A percentile compares a stretch with the other conserved stretches of the same genome.
Evolutionary conservation across 2,329 filamentous ascomycete genomes (phyloP).

Genomic region (Phialophora macrospora): DNA sequence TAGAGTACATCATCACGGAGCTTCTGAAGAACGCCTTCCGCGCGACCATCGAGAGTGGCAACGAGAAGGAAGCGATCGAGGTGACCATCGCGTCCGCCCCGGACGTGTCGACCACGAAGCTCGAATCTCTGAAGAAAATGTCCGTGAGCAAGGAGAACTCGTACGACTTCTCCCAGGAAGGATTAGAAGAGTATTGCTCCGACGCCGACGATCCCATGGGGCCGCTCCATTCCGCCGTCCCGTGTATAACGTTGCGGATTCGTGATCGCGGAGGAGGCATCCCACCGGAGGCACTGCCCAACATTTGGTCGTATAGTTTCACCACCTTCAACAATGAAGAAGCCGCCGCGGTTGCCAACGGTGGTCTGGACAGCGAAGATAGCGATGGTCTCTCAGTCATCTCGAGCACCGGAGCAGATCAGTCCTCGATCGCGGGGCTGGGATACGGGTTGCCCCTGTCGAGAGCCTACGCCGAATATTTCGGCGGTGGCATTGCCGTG

Average conservation of each 20-base stretch:
- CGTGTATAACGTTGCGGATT: constrained; percentile 92
- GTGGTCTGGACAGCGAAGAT: constrained; percentile 56
- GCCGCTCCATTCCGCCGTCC: constrained; percentile 57
- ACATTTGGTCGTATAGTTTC: constrained; percentile 97
- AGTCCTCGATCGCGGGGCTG: constrained; percentile 85
- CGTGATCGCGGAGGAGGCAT: constrained; percentile 96
- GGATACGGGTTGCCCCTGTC: constrained; percentile 92
- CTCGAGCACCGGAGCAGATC: constrained; percentile 70
- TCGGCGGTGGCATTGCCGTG: constrained; percentile 92
- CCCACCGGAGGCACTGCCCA: constrained; percentile 76
- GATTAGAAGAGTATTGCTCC: constrained; percentile 37
- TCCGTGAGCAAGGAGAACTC: constrained; percentile 34
- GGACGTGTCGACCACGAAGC: constrained; percentile 50
- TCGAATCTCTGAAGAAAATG: constrained; percentile 37
- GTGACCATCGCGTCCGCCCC: constrained; percentile 83
- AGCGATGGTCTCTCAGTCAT: constrained; percentile 74
- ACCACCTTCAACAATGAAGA: constrained; percentile 84
- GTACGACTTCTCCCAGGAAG: constrained; percentile 38
- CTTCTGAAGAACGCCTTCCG: constrained; percentile 96
- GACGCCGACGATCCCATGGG: constrained; percentile 32
- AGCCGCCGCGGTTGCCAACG: constrained; percentile 45
- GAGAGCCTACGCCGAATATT: constrained; percentile 95
- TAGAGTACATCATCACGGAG: constrained; percentile 97
- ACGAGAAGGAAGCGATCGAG: constrained; percentile 79
- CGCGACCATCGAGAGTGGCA: constrained; percentile 84